Evolutionary conservation across 139 green algal species (phyloP), one percentile per base, ranked within the genome.

Genomic region (Coelastrella sp.): DNA sequence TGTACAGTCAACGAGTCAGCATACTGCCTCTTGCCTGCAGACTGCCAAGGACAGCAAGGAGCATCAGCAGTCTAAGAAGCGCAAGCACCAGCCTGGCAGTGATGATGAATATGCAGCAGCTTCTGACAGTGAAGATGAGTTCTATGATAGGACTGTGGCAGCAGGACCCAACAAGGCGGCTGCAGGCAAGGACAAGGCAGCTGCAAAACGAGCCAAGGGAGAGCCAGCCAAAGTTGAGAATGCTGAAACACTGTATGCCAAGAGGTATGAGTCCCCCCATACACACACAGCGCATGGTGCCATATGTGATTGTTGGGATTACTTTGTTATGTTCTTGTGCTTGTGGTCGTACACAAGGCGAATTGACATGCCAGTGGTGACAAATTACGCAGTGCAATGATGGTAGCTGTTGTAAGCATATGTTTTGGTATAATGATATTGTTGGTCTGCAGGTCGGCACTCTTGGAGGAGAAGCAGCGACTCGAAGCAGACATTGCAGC

Each of bases 101-200:
- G 89, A 92, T 43, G 88, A 91, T 7, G 91, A 89, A 32, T 87
- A 85, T n/a, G 73, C 57, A 48, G 79, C 62, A 5, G 92, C 80
- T 38, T 89, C 83, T 80, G 91, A 92, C 87, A 92, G 90, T 57
- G 93, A 92, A 5, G 94, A 97, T 59, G 89, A 92, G 17, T 95
- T 98, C 40, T 98, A 96, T 53, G 94, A 98, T 88, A 84, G 94
- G 15, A 96, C 59, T 38, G 35, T 35, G 32, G 57, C 60, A 77
- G 50, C 15, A 19, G 72, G 40, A 34, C 13, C 17, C 50, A 45
- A 41, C 27, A 77, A 78, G 79, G 45, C 5, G 3, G 25, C 40
- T 25, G 62, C 5, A 6, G 11, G 59, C 45, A 66, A 64, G n/a
- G 32, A 53, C 45, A 34, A 50, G 17, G 59, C 38, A 43, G 34